phyloP scores from a whole-genome alignment of 148 eudicot species.

The Cornus kousa region DNA sequence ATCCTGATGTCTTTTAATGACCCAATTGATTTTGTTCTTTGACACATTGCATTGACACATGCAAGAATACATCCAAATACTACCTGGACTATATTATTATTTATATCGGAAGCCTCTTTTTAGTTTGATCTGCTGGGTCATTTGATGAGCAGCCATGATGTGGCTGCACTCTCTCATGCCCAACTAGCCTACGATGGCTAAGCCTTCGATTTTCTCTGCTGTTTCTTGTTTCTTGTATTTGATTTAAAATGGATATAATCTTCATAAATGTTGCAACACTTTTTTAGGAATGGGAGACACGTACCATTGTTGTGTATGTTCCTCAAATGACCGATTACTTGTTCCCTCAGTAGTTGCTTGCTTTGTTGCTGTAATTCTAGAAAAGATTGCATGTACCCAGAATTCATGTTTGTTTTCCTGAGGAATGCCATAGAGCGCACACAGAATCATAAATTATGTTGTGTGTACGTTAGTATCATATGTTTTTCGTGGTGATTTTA shows the following conservation, averaged over 20 bases:
- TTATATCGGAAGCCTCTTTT: neutral
- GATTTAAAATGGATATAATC: neutral
- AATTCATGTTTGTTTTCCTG: neutral
- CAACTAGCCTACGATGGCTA: neutral
- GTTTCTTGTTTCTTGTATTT: neutral
- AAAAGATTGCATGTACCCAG: neutral
- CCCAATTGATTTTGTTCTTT: neutral
- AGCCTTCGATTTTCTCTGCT: neutral
- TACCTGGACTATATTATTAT: neutral
- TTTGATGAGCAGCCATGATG: neutral
- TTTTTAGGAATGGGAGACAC: neutral
- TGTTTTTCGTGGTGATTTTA: neutral
- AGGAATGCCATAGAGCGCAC: neutral
- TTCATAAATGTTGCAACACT: neutral
- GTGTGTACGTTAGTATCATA: neutral
- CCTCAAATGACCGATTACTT: neutral
- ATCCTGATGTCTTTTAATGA: slow-evolving; percentile 64
- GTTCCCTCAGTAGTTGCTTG: neutral
- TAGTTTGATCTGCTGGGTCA: neutral
- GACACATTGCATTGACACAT: neutral
- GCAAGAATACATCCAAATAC: neutral
- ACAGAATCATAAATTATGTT: neutral
- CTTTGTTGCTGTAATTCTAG: neutral
- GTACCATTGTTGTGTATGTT: neutral
- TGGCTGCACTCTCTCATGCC: neutral